These are phyloP conservation scores for Candida loeiensis DNA, from an alignment of 805 yeast species.

Conservation along the genomic window DNA sequence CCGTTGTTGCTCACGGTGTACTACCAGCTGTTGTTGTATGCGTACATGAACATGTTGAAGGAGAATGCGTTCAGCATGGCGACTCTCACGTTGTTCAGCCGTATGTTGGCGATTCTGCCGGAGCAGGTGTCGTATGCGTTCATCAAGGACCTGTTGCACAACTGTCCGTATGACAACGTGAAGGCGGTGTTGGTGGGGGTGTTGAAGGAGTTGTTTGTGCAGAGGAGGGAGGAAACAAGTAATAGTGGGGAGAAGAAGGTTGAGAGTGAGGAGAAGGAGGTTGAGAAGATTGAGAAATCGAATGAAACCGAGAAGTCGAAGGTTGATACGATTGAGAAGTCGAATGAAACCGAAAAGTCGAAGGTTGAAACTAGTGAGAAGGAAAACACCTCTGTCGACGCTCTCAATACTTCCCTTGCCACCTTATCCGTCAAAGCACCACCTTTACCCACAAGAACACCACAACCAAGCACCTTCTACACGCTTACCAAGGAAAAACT, in stretches of 20 bases:
- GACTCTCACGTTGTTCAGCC: conserved; percentile 59
- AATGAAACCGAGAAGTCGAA: neutral
- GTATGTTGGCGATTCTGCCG: conserved; percentile 54
- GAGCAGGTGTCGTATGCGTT: conserved; percentile 58
- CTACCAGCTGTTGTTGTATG: conserved; percentile 29
- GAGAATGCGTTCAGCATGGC: conserved; percentile 20
- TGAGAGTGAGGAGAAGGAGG: neutral
- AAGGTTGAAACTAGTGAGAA: neutral
- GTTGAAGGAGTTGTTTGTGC: conserved; percentile 60
- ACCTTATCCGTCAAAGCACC: conserved; percentile 17
- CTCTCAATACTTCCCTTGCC: neutral
- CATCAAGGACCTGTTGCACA: conserved; percentile 57
- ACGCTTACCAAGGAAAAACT: conserved; percentile 4
- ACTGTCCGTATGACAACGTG: conserved; percentile 62
- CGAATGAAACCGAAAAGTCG: neutral
- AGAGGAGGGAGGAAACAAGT: conserved; percentile 18
- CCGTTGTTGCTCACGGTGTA: conserved; percentile 26
- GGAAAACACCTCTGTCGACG: neutral
- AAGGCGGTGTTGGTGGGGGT: conserved; percentile 62
- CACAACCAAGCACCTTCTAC: conserved; percentile 5
- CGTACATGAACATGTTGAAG: conserved; percentile 7
- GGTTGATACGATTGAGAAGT: neutral
- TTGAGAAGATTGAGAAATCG: neutral
- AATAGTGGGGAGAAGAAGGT: conserved; percentile 1
- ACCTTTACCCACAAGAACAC: conserved; percentile 33